Evolutionary conservation across 2,329 filamentous ascomycete species (phyloP).

Genomic region (Botryotinia calthae): DNA sequence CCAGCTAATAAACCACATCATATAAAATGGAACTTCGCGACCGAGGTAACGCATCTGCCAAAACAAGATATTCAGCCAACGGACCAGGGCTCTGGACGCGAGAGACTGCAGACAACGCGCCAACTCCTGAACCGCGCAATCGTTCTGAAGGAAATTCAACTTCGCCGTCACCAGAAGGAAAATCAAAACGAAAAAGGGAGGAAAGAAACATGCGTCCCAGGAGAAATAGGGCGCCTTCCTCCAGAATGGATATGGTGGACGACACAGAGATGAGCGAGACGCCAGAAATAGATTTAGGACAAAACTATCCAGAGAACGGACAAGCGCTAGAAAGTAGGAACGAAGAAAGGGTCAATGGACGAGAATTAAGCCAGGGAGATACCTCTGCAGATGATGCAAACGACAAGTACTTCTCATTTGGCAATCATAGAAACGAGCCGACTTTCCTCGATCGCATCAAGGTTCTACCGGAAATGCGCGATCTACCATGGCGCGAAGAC

Average conservation of each 20-base stretch:
- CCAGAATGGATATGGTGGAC: neutral
- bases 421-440: conserved; percentile 10
- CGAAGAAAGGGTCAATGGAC: conserved; percentile 9
- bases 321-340: neutral
- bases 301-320: neutral
- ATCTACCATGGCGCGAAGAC: conserved; percentile 33
- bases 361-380: conserved; percentile 4
- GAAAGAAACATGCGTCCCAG: conserved; percentile 4
- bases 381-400: neutral
- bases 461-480: conserved; percentile 27
- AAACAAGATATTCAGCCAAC: conserved; percentile 15
- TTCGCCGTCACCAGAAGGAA: conserved; percentile 7
- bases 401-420: neutral
- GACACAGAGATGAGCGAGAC: neutral
- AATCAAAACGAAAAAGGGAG: neutral
- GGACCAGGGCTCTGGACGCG: conserved; percentile 14
- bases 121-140: conserved; percentile 1
- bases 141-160: neutral
- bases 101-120: neutral
- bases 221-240: neutral
- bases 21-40: conserved; percentile 17
- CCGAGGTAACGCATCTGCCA: neutral
- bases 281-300: neutral
- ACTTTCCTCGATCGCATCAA: conserved; percentile 20
- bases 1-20: neutral